Evolutionary conservation across 345 rosid species (phyloP).

Genomic region (Viola odorata): DNA sequence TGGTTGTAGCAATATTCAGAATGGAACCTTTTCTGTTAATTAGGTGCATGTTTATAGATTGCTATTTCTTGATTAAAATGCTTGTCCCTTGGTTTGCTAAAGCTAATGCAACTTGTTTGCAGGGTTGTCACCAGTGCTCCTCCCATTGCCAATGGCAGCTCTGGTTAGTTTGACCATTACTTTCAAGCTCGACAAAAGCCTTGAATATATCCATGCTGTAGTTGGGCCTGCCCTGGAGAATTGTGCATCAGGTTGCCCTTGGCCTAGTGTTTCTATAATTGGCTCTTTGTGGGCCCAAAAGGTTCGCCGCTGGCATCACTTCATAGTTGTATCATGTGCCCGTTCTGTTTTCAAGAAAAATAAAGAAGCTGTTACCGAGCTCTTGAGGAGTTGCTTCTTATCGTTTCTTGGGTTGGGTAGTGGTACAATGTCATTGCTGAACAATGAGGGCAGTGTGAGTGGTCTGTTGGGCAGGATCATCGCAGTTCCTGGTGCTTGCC

Average conservation of each 20-base stretch:
- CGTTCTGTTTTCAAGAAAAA: slow-evolving; percentile 46
- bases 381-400: slow-evolving; percentile 54
- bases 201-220: slow-evolving; percentile 52
- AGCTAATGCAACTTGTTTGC: slow-evolving; percentile 11
- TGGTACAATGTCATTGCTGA: slow-evolving; percentile 25
- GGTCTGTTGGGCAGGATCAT: slow-evolving; percentile 42
- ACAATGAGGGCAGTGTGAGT: slow-evolving; percentile 31
- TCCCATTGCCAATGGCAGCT: slow-evolving; percentile 66
- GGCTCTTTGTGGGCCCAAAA: slow-evolving; percentile 71
- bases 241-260: slow-evolving; percentile 48
- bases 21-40: background rate
- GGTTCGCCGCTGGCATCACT: slow-evolving; percentile 58
- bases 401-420: slow-evolving; percentile 40
- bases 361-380: slow-evolving; percentile 51
- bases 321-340: slow-evolving; percentile 45
- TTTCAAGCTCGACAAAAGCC: slow-evolving; percentile 45
- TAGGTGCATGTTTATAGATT: background rate
- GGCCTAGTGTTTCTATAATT: slow-evolving; percentile 44
- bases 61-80: background rate
- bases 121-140: slow-evolving; percentile 34
- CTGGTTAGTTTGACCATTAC: slow-evolving; percentile 70
- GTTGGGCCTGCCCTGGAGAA: slow-evolving; percentile 60
- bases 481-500: slow-evolving; percentile 23
- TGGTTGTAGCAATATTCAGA: too few species aligned
- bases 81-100: background rate